Percentiles rank a stretch among this genome's conserved stretches.
These are phyloP conservation scores for Amanita molliuscula DNA, from an alignment of 768 basidiomycete species.

Conservation along the genomic window DNA sequence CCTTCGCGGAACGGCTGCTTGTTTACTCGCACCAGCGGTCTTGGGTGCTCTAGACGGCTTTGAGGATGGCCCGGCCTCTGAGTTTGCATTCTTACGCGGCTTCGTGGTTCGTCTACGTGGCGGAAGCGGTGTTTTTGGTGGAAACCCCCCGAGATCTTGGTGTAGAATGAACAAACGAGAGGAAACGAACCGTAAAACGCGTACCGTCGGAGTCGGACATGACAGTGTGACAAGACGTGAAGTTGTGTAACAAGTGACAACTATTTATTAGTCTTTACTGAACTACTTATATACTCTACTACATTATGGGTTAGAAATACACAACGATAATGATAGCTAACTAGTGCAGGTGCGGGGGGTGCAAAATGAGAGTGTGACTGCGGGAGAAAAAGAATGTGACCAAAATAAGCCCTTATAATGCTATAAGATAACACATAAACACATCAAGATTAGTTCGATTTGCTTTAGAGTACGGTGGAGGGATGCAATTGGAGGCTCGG, in stretches of 20 bases:
- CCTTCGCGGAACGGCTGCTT: not conserved
- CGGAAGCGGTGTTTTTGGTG: not conserved
- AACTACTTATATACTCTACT: not conserved
- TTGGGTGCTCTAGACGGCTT: not conserved
- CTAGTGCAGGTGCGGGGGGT: not conserved
- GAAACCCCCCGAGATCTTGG: slow-evolving; percentile 5
- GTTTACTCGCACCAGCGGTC: not conserved
- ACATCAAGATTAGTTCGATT: not conserved
- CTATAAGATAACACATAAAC: not conserved
- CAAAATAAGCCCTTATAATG: not conserved
- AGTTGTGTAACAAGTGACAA: not conserved
- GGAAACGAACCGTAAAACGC: not conserved
- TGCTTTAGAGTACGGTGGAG: not conserved
- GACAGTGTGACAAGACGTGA: not conserved
- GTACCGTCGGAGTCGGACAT: slow-evolving; percentile 8
- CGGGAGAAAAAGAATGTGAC: not conserved
- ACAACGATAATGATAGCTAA: not conserved
- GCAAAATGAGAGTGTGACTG: not conserved
- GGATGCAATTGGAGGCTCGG: not conserved
- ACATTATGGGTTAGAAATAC: not conserved
- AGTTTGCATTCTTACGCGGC: not conserved
- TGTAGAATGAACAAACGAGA: not conserved
- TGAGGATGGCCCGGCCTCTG: slow-evolving; percentile 3
- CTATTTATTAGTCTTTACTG: not conserved
- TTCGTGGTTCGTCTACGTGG: not conserved